Base-by-base conservation (phyloP, 192 early-diverging fungal species). In the Paraglomus occultum region DNA sequence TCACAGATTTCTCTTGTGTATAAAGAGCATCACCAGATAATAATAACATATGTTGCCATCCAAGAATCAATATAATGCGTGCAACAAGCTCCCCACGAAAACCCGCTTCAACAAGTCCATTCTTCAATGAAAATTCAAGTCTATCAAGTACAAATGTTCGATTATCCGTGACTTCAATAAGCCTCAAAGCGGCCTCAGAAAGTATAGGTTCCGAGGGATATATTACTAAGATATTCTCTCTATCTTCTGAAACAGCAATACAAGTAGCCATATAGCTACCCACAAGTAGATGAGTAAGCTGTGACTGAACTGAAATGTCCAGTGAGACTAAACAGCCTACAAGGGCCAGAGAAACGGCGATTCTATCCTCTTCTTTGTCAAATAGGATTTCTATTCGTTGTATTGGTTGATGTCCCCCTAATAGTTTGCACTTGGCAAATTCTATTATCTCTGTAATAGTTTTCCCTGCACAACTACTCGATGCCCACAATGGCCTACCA, bases 171-270 rank as follows among this genome's bases (percentile, higher is more conserved):
- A 51, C 17, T n/a, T 57, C 22, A 57, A 57, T 57, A 20, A 57
- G 1, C 31, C 6, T n/a, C 14, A 57, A 57, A 15, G 54, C 54
- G 1, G 31, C 54, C 18, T 57, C 54, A 23, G 54, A 57, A 20
- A 57, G 22, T n/a, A 57, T 57, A 57, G 54, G 54, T 23, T 57
- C 54, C 1, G 54, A 57, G 22, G 54, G 54, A 23, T 57, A 57
- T 10, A 23, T 23, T 10, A 20, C 18, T 2, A 57, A 23, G 31
- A 57, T 15, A 20, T 57, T 57, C 18, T 57, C 54, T 57, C 54
- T 15, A 57, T 20, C 18, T 57, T 57, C 1, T 23, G 54, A 57
- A 57, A 57, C 54, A 31, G 31, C 31, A 31, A 31, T 31, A 31
- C 31, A 4, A 20, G 54, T 57, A 20, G 14, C 54, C 54, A 57